Base-by-base conservation (phyloP, 768 basidiomycete genomes). In the Lyophyllum atratum region DNA sequence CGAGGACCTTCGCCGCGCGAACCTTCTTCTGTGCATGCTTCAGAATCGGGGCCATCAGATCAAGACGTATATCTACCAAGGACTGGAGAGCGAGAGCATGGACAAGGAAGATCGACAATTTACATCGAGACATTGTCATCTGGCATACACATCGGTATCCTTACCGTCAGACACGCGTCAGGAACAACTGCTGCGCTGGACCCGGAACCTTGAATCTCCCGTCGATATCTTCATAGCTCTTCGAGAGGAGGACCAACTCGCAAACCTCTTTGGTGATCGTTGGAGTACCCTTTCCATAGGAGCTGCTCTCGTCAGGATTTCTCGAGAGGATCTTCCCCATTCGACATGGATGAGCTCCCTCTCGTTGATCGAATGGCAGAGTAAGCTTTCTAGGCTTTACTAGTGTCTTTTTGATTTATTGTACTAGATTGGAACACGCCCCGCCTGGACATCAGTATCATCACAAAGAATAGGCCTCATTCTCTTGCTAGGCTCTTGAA, bases 341-440 rank as follows among this genome's bases (percentile, higher is more conserved):
- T 76, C 76, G 1, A 75, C 79, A 28, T 92, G 89, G 90, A 84
- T 90, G 73, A 76, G 78, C 2, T 73, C 83, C 0, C 72, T 92
- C 24, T 72, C 82, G 1, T 60, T 86, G 5, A 56, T 71, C 26
- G 88, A 91, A 70, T 82, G 84, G 78, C 71, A 71, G 68, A 80
- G 90, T 90, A 56, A 3, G 14, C 42, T 17, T 64, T 24, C 33
- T 28, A 43, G 58, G 15, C 60, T 59, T 54, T 59, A 11, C 4
- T 29, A 34, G 6, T 56, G 51, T 63, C 22, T 29, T 52, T 59
- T 25, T 72, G 12, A 7, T 15, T 3, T 42, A 31, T n/a, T 3
- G 10, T n/a, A 39, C 47, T 46, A 95, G 93, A 85, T 66, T 95
- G 92, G 91, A 79, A 92, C 60, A 66, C 71, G 2, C 90, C 91